These are phyloP conservation scores for Suillus discolor DNA, from an alignment of 768 basidiomycete species.

Conservation along the genomic window DNA sequence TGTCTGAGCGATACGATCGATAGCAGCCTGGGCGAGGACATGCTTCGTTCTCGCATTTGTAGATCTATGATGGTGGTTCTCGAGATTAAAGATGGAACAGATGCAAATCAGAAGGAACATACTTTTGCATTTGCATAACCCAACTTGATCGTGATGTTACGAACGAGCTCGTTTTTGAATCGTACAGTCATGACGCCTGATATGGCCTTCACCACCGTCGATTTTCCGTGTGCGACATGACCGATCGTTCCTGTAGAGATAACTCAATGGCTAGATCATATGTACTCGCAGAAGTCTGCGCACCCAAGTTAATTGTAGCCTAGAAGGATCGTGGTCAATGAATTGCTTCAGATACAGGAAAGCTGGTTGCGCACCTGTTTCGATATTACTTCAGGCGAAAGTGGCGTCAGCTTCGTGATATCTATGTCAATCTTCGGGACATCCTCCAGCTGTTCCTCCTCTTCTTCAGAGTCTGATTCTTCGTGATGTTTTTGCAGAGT, in stretches of 20 bases:
- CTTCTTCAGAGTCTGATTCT: conserved; percentile 74
- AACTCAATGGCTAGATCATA: conserved; percentile 2
- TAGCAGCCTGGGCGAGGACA: conserved; percentile 96
- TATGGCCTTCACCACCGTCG: conserved; percentile 97
- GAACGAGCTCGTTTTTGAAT: conserved; percentile 98
- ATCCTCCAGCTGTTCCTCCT: conserved; percentile 53
- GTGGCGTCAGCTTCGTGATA: conserved; percentile 77
- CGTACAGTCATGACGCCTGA: conserved; percentile 98
- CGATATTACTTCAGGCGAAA: conserved; percentile 88
- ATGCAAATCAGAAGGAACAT: conserved; percentile 29
- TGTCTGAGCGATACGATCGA: conserved; percentile 90
- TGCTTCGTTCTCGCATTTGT: conserved; percentile 93
- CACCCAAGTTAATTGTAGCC: conserved; percentile 95
- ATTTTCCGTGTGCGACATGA: conserved; percentile 98
- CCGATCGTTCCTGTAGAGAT: conserved; percentile 85
- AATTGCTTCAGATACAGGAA: background rate
- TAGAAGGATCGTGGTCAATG: conserved; percentile 33
- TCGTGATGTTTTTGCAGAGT: conserved; percentile 62
- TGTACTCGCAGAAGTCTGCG: background rate
- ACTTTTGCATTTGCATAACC: conserved; percentile 99
- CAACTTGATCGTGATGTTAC: conserved; percentile 99
- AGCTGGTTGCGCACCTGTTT: conserved; percentile 68
- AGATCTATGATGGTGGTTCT: conserved; percentile 63
- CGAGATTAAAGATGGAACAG: background rate
- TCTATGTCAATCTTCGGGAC: conserved; percentile 78